Percentiles rank a stretch among this genome's conserved stretches.
These are phyloP conservation scores for Alternaria solani DNA, from an alignment of 2,329 filamentous ascomycete species.

Conservation along the genomic window DNA sequence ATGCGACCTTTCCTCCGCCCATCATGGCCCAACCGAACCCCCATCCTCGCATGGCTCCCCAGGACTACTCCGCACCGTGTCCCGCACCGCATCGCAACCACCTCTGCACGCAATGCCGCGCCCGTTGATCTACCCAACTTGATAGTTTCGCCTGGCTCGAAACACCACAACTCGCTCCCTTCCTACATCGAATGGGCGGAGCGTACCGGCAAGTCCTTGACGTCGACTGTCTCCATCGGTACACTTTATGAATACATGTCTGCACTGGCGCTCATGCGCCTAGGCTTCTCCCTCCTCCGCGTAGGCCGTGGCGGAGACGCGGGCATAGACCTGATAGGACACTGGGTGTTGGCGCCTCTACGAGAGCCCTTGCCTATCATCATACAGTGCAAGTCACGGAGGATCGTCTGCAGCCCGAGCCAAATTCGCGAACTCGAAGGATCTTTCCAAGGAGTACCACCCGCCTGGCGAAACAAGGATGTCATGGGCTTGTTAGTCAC, in stretches of 20 bases:
- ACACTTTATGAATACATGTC: constrained; percentile 81
- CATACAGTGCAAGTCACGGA: constrained; percentile 74
- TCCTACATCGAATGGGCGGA: constrained; percentile 72
- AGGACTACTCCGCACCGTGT: constrained; percentile 33
- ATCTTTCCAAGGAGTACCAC: constrained; percentile 75
- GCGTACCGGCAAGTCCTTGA: constrained; percentile 62
- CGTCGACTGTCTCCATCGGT: constrained; percentile 71
- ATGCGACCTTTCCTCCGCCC: constrained; percentile 40
- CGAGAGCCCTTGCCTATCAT: constrained; percentile 55
- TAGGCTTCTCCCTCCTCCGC: constrained; percentile 71
- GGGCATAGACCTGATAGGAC: constrained; percentile 78
- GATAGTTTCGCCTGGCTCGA: constrained; percentile 40
- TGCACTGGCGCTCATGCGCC: constrained; percentile 61
- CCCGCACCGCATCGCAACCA: constrained; percentile 40
- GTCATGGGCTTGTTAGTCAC: constrained; percentile 74
- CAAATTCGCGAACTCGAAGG: constrained; percentile 81
- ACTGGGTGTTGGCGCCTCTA: constrained; percentile 64
- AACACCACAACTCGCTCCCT: constrained; percentile 67
- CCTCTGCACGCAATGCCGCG: constrained; percentile 32
- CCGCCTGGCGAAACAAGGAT: constrained; percentile 72
- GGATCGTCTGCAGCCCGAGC: constrained; percentile 60
- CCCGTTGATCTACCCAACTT: constrained; percentile 40
- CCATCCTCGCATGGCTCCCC: constrained; percentile 33
- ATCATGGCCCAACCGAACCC: constrained; percentile 30
- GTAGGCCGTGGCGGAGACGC: constrained; percentile 72